Base-by-base conservation (phyloP, 2,329 filamentous ascomycete species). In the Sporothrix euskadiensis region DNA sequence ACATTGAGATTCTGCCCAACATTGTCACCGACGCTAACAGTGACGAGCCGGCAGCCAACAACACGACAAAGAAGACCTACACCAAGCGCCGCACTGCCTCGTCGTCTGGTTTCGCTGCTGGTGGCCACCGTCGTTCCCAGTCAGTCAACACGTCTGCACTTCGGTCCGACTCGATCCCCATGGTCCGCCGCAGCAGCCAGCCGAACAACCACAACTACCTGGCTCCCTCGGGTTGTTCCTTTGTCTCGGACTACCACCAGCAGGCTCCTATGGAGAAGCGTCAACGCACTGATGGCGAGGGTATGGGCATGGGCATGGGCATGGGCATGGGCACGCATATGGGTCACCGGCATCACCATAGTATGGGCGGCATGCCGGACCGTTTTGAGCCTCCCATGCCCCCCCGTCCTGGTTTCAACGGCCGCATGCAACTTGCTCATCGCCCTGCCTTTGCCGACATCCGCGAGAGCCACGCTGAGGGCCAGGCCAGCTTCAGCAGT, bases 1-100 rank as follows among this genome's bases (percentile, higher is more conserved):
- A 89, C 74, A 86, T 89, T 73, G 88, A 89, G 80, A 87, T 89
- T 22, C 82, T 89, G 4, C 87, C 88, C 1, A 85, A 87, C 73
- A 86, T 89, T 65, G 63, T 73, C 5, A 69, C 72, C 0, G 71
- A 76, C 56, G 75, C 5, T 73, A 52, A n/a, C 56, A 69, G n/a
- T 22, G 44, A 69, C n/a, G 72, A 73, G 8, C 32, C 56, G 73
- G 16, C 80, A 75, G 76, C 74, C 47, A 73, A 66, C 47, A 73
- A 57, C 56, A 73, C 41, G 52, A 68, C 71, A 3, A 75, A 75
- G 71, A 74, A 74, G 56, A 54, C 30, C 10, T 74, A 74, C 10
- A 32, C 66, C 3, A 76, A 76, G 54, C 71, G 75, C 7, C 73
- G 74, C 3, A 39, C 72, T 5, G 52, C 16, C 9, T 47, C 44